Base-by-base conservation (phyloP, 768 basidiomycete species). In the Tulasnella calospora region DNA sequence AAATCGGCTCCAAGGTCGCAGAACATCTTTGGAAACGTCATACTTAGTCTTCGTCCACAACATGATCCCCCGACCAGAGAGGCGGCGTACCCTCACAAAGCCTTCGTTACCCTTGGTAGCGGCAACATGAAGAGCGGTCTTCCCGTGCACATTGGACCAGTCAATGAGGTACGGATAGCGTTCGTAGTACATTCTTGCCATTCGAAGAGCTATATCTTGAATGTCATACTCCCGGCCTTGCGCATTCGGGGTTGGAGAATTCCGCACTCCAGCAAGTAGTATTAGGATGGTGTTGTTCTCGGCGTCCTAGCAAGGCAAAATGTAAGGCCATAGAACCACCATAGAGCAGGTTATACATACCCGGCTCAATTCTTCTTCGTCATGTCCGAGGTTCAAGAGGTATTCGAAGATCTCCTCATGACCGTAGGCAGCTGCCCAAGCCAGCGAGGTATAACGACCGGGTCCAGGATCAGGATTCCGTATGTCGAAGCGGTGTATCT, bases 321-420 rank as follows among this genome's bases (percentile, higher is more conserved):
- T 12, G 36, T 72, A 40, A n/a, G 69, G 27, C 40, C 15, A 30
- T 73, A 61, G 78, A 72, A 74, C 71, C 12, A 35, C 73, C 77
- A 74, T 74, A 46, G 78, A 70, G 69, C 75, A 74, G 51, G 79
- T 70, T 47, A 79, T 69, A 86, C 91, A 82, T 83, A 96, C 96
- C 88, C 90, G 90, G 85, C 92, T 96, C 79, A 95, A 86, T 84
- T 98, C 96, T 78, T 93, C 91, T 82, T 98, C 96, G 83, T 98
- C 96, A 83, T 98, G 96, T 41, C 95, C 95, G 30, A 89, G 90
- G 80, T 87, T 89, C 74, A 97, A 86, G 76, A 98, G 87, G 85
- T 92, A 98, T 82, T 98, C 95, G 81, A 97, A 98, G 1, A 94
- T 95, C 83, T 97, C 96, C 82, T 96, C 92, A 79, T 94, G 91